These are phyloP conservation scores for Naegleria lovaniensis DNA, from an alignment of 208 protist genomes.

Conservation along the genomic window DNA sequence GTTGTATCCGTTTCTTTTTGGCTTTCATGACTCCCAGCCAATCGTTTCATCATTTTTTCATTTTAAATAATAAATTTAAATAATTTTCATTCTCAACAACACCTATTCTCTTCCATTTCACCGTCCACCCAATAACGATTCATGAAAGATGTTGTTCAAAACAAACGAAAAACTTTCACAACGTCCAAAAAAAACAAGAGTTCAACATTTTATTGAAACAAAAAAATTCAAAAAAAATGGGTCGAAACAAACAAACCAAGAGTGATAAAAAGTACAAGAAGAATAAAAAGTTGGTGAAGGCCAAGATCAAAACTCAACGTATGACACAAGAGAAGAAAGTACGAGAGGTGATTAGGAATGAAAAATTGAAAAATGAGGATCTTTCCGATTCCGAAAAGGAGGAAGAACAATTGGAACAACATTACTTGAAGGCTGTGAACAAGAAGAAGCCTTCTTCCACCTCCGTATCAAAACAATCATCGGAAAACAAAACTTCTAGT, in stretches of 20 bases:
- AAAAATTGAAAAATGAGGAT: background rate
- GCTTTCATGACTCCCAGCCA: no score
- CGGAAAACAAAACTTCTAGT: background rate
- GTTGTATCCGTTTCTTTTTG: no score
- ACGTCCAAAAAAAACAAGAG: no score
- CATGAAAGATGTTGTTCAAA: no score
- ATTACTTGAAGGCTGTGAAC: background rate
- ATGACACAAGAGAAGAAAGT: background rate
- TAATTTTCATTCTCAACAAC: no score
- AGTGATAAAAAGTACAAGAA: background rate
- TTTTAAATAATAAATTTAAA: no score
- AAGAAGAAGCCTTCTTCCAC: background rate
- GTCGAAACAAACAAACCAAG: background rate
- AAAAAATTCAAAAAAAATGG: background rate
- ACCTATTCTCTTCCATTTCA: no score
- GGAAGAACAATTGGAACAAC: conserved; percentile 4
- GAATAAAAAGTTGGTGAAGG: background rate
- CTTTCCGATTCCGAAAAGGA: background rate
- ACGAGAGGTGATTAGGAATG: background rate
- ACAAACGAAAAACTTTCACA: no score
- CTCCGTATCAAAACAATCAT: no score
- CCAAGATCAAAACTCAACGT: background rate
- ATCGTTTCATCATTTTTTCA: no score
- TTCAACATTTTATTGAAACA: background rate
- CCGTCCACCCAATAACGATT: no score